Evolutionary conservation across 331 rosid genomes (phyloP).

Genomic region (Rosa hybrid): DNA sequence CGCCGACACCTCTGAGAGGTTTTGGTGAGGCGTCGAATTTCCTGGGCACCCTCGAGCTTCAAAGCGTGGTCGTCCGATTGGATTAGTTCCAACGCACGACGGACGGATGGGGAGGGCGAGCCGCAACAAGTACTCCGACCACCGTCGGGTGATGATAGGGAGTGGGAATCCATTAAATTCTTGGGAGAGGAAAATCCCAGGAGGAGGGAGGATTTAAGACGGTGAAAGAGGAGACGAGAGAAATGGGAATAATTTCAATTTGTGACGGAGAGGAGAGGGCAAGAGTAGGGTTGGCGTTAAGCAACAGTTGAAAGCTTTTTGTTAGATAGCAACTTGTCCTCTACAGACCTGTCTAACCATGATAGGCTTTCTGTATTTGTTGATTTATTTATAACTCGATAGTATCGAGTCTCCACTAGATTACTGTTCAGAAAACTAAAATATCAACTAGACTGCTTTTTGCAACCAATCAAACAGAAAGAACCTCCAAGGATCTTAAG

Average conservation of each 20-base stretch:
- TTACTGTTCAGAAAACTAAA: too few relatives aligned
- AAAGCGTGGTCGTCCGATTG: conserved; percentile 56
- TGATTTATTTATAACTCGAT: too few relatives aligned
- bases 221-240: background rate
- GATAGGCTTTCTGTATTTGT: background rate
- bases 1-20: conserved; percentile 82
- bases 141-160: background rate
- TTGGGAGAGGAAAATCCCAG: background rate
- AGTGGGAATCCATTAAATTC: background rate
- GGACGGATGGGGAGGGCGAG: conserved; percentile 45
- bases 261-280: background rate
- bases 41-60: conserved; percentile 60
- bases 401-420: too few relatives aligned
- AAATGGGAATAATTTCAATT: background rate
- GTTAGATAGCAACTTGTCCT: background rate
- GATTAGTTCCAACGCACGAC: conserved; percentile 62
- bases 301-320: background rate
- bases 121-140: too few relatives aligned
- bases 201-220: background rate
- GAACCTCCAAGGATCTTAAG: too few relatives aligned
- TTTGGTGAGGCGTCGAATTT: conserved; percentile 87
- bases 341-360: background rate
- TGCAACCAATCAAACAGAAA: too few relatives aligned
- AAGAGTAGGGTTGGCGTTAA: background rate
- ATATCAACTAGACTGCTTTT: too few relatives aligned